Base-by-base conservation (phyloP, 306 rosid genomes). In the Clitoria ternatea region DNA sequence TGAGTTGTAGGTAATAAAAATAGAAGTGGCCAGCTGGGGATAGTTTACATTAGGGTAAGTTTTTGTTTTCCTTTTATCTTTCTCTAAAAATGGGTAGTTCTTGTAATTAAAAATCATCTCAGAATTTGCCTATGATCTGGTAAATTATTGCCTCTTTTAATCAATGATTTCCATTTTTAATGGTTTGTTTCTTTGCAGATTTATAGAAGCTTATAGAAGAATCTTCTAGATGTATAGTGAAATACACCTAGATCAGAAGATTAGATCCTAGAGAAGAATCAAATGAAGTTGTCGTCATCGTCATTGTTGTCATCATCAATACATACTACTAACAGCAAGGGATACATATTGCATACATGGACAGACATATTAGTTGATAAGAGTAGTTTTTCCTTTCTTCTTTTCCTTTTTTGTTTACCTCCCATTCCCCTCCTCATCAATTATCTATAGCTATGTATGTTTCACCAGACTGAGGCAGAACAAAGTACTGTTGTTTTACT, bases 271-370 rank as follows among this genome's bases (percentile, higher is more conserved):
- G 86, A 83, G 86, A 86, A 73, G 91, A 81, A 76, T 72, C 84
- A 76, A 75, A 72, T 68, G 81, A 81, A 78, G 77, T 84, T 85
- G 60, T 8, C 77, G 18, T 11, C 70, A 44, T 9, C 62, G 22
- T 78, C 89, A 82, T 84, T 85, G 60, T 8, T 75, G 18, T 11
- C 70, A 44, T 9, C 62, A 35, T 78, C 89, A 82, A 93, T 87
- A 93, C 94, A 88, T 87, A 90, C 96, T 85, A 86, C 96, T 93
- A 88, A 93, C 97, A 85, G 85, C 77, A 84, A 79, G 84, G 18
- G 54, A 84, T 85, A 93, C 91, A 84, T 84, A 83, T 79, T 83
- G 80, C 87, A 87, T 87, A 88, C 88, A 48, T 76, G 88, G 86
- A 85, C 85, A 85, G 85, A 75, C 75, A 82, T 85, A 57, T 76